phyloP scores from a whole-genome alignment of 1,284 basidiomycete genomes.

The Apiotrichum sp. region DNA sequence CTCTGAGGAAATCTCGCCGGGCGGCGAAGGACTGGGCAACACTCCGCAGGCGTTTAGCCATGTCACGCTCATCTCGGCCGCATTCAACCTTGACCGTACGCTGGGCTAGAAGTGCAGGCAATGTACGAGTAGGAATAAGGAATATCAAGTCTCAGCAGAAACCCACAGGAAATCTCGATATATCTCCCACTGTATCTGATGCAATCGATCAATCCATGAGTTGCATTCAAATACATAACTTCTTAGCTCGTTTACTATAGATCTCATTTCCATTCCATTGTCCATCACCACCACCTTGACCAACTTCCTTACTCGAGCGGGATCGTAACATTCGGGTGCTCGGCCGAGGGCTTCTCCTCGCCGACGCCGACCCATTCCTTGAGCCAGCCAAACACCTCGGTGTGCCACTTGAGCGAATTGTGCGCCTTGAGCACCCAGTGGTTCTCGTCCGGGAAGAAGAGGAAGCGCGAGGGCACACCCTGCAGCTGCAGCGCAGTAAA shows the following conservation, averaged over 20 bases:
- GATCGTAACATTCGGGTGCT: neutral
- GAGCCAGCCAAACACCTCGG: conserved; percentile 84
- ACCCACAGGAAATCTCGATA: too few species aligned
- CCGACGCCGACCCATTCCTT: conserved; percentile 61
- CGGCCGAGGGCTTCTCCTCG: neutral
- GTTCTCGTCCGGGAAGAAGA: conserved; percentile 89
- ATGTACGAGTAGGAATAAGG: too few species aligned
- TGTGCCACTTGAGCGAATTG: conserved; percentile 55
- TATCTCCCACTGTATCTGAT: too few species aligned
- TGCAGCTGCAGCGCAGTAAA: conserved; percentile 46
- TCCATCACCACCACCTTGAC: too few species aligned
- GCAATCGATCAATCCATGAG: too few species aligned
- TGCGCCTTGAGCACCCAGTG: conserved; percentile 62
- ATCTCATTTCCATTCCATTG: too few species aligned
- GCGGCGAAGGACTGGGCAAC: conserved; percentile 47
- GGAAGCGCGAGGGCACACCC: conserved; percentile 69
- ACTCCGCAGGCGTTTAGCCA: conserved; percentile 47
- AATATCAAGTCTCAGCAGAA: too few species aligned
- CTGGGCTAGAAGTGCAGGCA: conserved; percentile 10
- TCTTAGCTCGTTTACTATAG: too few species aligned
- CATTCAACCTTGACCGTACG: conserved; percentile 47
- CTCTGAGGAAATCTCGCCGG: conserved; percentile 56
- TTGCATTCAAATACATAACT: too few species aligned
- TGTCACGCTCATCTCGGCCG: conserved; percentile 44
- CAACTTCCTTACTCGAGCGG: neutral